Base-by-base conservation (phyloP, 192 early-diverging fungal species). In the Diversispora eburnea region DNA sequence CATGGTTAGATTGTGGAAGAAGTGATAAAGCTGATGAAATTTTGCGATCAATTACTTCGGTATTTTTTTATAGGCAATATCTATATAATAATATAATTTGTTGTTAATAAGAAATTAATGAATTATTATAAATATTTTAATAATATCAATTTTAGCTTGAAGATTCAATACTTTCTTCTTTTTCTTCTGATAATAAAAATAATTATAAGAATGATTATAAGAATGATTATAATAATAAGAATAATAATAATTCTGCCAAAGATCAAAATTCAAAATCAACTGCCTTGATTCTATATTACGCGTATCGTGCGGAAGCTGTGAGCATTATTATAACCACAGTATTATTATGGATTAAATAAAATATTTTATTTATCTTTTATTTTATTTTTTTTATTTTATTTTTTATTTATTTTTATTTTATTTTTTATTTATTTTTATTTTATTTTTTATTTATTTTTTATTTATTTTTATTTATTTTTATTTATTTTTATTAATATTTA, bases 1-100 rank as follows among this genome's bases (percentile, higher is more conserved):
- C 59, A 4, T 73, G 60, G 57, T 22, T 73, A 48, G 71, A 73
- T 49, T 73, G 71, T 51, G 71, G 71, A 60, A 73, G 57, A 51
- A 73, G 59, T 63, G 71, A 73, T 12, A 61, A 73, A 41, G 71
- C 71, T 17, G 71, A 73, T 46, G 58, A 73, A 63, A 46, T 73
- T 52, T 62, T 62, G 25, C 58, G 71, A 3, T 73, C 71, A 4
- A 48, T 33, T 8, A 63, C 48, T 73, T 19, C 15, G 58, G 71
- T 73, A 20, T 1, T 12, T 17, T 15, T 3, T 46, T 64, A 46
- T 5, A 33, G 25, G 25, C 25, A 33, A 33, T 33, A 33, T 33
- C 25, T 33, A 33, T 33, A 33, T 33, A 33, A 33, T 33, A 0
- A 33, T 33, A 33, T 33, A 33, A 33, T 33, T 33, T 33, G 0